Conservation (phyloP, 768 basidiomycete genomes). For the Hygrophoropsis aurantiaca region DNA sequence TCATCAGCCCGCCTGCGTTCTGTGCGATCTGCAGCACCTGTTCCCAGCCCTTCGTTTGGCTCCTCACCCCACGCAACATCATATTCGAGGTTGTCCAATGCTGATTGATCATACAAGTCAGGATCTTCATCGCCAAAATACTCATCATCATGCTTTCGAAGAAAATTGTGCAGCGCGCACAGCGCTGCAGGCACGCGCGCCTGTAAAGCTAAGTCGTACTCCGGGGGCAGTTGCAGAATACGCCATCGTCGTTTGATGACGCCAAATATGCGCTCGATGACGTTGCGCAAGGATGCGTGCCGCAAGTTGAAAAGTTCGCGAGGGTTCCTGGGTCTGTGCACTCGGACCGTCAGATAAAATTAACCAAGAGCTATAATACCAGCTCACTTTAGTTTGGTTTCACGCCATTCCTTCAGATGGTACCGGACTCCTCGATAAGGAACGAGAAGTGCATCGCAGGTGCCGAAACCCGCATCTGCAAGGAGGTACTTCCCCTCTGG, state of each 20-base stretch:
- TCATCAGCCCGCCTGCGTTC: constrained; percentile 2
- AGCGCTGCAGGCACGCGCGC: constrained; percentile 18
- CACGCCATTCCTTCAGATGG: constrained; percentile 35
- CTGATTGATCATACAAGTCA: background rate
- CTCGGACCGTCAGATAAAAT: background rate
- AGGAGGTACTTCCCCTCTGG: constrained; percentile 4
- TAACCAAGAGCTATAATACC: background rate
- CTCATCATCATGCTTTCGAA: constrained; percentile 6
- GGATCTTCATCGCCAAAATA: too few relatives aligned
- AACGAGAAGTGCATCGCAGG: constrained; percentile 28
- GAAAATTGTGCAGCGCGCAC: constrained; percentile 25
- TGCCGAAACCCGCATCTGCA: constrained; percentile 8
- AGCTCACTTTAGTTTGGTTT: constrained; percentile 1
- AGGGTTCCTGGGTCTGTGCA: constrained; percentile 12
- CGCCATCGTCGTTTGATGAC: constrained; percentile 19
- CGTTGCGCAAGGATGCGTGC: constrained; percentile 17
- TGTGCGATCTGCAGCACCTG: constrained; percentile 2
- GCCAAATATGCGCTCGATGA: constrained; percentile 19
- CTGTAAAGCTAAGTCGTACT: constrained; percentile 20
- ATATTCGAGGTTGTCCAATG: background rate
- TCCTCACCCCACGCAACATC: background rate
- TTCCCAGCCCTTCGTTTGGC: too few relatives aligned
- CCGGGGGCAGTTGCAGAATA: constrained; percentile 10
- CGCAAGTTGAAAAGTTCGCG: constrained; percentile 22
- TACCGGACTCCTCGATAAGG: constrained; percentile 38